Conservation (phyloP, 257 asterid species). For the Agastache rugosa region DNA sequence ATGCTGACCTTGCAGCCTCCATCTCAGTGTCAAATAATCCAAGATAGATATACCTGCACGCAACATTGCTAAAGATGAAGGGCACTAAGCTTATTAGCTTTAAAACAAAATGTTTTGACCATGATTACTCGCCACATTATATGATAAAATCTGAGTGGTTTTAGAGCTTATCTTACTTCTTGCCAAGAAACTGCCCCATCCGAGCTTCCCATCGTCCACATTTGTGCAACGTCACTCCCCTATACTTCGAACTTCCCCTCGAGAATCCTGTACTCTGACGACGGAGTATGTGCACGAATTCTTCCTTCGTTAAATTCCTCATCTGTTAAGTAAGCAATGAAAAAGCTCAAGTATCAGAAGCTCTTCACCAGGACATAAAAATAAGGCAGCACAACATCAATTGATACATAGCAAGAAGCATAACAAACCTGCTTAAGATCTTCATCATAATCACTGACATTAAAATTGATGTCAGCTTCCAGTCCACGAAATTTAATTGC, state of each 20-base stretch:
- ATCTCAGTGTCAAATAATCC: constrained; percentile 93
- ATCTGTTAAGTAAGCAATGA: constrained; percentile 52
- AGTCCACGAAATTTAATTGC: constrained; percentile 92
- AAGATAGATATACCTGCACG: constrained; percentile 89
- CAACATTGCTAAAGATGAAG: constrained; percentile 39
- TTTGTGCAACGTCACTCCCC: constrained; percentile 96
- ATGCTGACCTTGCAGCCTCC: constrained; percentile 88
- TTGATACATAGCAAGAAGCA: constrained; percentile 2
- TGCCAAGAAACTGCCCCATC: constrained; percentile 98
- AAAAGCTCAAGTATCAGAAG: constrained; percentile 26
- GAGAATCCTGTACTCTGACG: constrained; percentile 96
- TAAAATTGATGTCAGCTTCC: constrained; percentile 92
- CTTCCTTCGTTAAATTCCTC: constrained; percentile 85
- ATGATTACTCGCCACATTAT: constrained; percentile 23
- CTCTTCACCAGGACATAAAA: background rate
- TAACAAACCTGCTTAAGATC: constrained; percentile 77
- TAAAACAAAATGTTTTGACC: background rate
- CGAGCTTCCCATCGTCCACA: constrained; percentile 99
- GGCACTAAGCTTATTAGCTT: background rate
- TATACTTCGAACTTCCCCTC: constrained; percentile 90
- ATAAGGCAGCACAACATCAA: background rate
- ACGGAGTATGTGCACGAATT: constrained; percentile 90
- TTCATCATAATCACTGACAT: constrained; percentile 72
- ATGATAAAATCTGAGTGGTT: constrained; percentile 22
- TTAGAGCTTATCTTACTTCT: constrained; percentile 64